Conservation (phyloP, 2,329 filamentous ascomycete genomes). For the Amauroascus niger region DNA sequence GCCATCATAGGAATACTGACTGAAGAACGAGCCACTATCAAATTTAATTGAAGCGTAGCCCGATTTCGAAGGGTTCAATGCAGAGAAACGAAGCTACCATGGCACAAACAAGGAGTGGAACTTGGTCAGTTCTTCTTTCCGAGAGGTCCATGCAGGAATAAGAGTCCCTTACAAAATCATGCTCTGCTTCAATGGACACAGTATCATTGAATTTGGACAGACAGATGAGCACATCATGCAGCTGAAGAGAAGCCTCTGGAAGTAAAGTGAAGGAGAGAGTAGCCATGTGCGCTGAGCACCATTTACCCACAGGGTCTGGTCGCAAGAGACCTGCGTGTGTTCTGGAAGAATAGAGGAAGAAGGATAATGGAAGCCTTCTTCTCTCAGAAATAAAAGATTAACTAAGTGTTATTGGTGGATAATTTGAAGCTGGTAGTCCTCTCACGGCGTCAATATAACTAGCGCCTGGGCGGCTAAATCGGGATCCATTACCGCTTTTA, state of each 20-base stretch:
- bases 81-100: conserved; percentile 49
- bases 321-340: no score
- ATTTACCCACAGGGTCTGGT: no score
- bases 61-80: conserved; percentile 54
- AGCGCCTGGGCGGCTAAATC: conserved; percentile 2
- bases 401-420: no score
- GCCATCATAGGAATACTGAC: conserved; percentile 46
- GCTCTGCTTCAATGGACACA: conserved; percentile 52
- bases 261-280: conserved; percentile 45
- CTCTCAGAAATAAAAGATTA: no score
- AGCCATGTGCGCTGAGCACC: conserved; percentile 14
- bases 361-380: no score
- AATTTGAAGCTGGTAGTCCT: no score
- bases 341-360: no score
- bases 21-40: conserved; percentile 47
- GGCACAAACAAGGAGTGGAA: background rate
- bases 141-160: no score
- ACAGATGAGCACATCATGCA: conserved; percentile 53
- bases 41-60: conserved; percentile 53
- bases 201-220: conserved; percentile 55
- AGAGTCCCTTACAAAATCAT: conserved; percentile 42
- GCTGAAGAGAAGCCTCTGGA: conserved; percentile 45
- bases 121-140: background rate
- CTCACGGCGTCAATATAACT: background rate
- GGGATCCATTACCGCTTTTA: background rate